These are phyloP conservation scores for Hypoxylon sp. DNA, from an alignment of 2,329 filamentous ascomycete species.

Conservation along the genomic window DNA sequence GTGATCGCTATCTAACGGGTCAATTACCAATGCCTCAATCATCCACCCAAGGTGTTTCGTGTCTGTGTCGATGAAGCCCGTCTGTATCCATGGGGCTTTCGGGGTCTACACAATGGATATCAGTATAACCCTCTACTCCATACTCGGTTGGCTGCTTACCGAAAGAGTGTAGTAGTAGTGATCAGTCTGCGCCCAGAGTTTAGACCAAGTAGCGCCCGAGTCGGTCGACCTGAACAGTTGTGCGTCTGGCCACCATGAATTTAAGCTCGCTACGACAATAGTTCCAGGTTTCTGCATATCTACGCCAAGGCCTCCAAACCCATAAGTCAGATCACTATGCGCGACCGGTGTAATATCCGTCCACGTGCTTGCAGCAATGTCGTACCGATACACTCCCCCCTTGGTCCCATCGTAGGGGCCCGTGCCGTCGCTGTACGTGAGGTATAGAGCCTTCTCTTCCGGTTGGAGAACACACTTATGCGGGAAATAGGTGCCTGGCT, in stretches of 20 bases:
- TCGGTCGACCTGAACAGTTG: conserved; percentile 68
- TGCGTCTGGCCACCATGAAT: conserved; percentile 71
- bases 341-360: conserved; percentile 69
- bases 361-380: conserved; percentile 63
- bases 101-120: conserved; percentile 52
- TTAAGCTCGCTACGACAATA: conserved; percentile 67
- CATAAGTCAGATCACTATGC: conserved; percentile 62
- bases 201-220: conserved; percentile 67
- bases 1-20: conserved; percentile 70
- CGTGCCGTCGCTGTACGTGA: conserved; percentile 67
- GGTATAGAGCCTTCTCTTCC: conserved; percentile 65
- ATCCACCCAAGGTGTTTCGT: conserved; percentile 70
- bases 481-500: conserved; percentile 65
- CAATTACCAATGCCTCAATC: conserved; percentile 70
- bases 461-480: conserved; percentile 67
- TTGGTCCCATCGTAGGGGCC: conserved; percentile 69
- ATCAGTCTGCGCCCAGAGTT: conserved; percentile 64
- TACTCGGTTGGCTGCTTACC: conserved; percentile 38
- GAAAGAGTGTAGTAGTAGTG: conserved; percentile 63
- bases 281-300: conserved; percentile 68
- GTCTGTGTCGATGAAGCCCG: conserved; percentile 62
- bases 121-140: not conserved
- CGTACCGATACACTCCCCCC: conserved; percentile 68
- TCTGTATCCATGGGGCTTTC: conserved; percentile 67
- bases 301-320: conserved; percentile 68